Conservation (phyloP, 2,329 filamentous ascomycete genomes). For the Neonectria magnoliae region DNA sequence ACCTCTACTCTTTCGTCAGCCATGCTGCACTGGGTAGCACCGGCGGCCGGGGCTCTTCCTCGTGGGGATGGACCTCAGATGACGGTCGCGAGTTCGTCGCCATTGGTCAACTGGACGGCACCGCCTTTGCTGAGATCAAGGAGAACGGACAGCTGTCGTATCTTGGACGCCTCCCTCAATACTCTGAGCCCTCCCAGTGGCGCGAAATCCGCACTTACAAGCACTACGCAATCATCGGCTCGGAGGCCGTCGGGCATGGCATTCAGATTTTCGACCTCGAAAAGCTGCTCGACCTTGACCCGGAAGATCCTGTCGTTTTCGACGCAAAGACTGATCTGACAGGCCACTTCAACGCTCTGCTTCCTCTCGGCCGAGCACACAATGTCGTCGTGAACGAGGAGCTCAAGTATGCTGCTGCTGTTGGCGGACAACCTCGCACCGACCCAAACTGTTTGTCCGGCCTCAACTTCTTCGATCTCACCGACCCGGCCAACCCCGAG, state of each 20-base stretch:
- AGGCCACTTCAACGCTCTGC: constrained; percentile 46
- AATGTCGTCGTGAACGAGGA: constrained; percentile 64
- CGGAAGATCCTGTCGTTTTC: constrained; percentile 50
- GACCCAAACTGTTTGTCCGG: constrained; percentile 57
- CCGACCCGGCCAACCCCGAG: constrained; percentile 62
- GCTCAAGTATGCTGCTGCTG: constrained; percentile 57
- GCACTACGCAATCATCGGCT: constrained; percentile 52
- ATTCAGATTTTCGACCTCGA: constrained; percentile 73
- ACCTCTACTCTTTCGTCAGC: constrained; percentile 65
- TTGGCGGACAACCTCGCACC: constrained; percentile 52
- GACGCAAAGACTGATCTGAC: constrained; percentile 48
- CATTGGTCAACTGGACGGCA: constrained; percentile 60
- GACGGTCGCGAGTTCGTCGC: constrained; percentile 61
- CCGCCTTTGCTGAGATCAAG: constrained; percentile 60
- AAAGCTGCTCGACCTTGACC: constrained; percentile 59
- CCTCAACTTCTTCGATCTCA: constrained; percentile 67
- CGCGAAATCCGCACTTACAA: constrained; percentile 55
- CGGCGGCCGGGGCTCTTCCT: constrained; percentile 49
- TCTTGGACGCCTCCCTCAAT: constrained; percentile 57
- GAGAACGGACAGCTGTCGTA: constrained; percentile 56
- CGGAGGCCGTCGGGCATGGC: constrained; percentile 60
- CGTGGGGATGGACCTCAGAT: constrained; percentile 59
- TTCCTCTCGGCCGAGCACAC: constrained; percentile 56
- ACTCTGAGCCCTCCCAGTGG: constrained; percentile 50
- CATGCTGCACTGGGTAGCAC: constrained; percentile 63